Base-by-base conservation (phyloP, 768 basidiomycete species). In the Tremella mesenterica region DNA sequence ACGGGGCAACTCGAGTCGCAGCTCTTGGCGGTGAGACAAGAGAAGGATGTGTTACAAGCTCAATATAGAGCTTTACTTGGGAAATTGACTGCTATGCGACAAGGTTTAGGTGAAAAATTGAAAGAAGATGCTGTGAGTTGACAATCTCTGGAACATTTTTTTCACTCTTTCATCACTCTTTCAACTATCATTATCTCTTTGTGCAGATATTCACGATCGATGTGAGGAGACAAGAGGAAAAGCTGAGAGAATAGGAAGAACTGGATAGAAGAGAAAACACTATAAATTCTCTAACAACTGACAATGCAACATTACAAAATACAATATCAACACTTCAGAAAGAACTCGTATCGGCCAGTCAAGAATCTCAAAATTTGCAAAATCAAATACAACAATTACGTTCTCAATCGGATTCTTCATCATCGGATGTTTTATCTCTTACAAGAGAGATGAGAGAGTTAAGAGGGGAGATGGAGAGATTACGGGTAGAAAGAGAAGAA, bases 71-170 rank as follows among this genome's bases (percentile, higher is more conserved):
- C 81, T 59, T 78, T 99, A 25, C 25, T 99, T 16, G 81, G 83
- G 33, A 96, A 89, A 74, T 77, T 97, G 43, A 91, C 89, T 2
- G 81, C 85, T 29, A 96, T 99, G 92, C 81, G 92, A 21, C 87
- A 84, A 31, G 86, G 88, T 20, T 77, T 97, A 48, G 90, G 92
- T 28, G 92, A 88, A 70, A 96, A 96, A 74, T 78, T 97, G 52
- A 83, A 86, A 73, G 88, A 93, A 72, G 95, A 97, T 74, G 95
- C 95, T 65, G 95, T 97, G 77, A 61, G 84, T 80, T 18, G 3
- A 48, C 6, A 4, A 28, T 5, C 21, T 18, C 18, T 36, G 8
- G 18, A 43, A n/a, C 18, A 20, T 8, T 43, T n/a, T 25, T 43
- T 43, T 8, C 8, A 7, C 41, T 43, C 34, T 12, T 36, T 12